Base-by-base conservation (phyloP, 345 rosid species). In the Murraya paniculata region DNA sequence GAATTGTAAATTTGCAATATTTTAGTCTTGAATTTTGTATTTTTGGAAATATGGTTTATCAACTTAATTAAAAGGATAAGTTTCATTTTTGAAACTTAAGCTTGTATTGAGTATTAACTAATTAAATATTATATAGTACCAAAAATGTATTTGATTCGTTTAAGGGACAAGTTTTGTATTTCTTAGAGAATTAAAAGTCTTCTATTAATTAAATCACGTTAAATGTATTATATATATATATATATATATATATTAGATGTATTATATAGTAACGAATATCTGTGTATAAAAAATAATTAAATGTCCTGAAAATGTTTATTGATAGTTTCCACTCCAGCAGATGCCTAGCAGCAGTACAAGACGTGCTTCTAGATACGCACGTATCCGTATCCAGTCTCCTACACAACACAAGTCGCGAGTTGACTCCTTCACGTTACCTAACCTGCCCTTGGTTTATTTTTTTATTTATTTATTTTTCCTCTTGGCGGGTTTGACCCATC, bases 401-500 rank as follows among this genome's bases (percentile, higher is more conserved):
- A 41, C 16, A 2, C 50, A 41, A 41, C 50, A 73, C 27, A 25
- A 0, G 68, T 38, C 67, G 25, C 9, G 41, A 18, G 33, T 24
- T 41, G 14, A 38, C 28, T 59, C 5, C 38, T 35, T 36, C 68
- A 59, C 76, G 19, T 73, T 25, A 38, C 67, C 53, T 0, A 6
- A 6, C 7, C 59, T 18, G 6, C 59, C 59, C 2, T 41, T 41
- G 16, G 59, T 39, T 39, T 39, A 22, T 19, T 56, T 5, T 5
- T 56, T 55, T 19, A 38, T 39, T 39, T 39, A 2, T 39, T 9
- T 39, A 39, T 19, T 18, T 2, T 9, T 57, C 38, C 68, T 57
- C 58, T 9, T 27, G 62, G 30, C 4, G 2, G 66, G 66, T 56
- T 70, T 66, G 82, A 81, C 72, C 18, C 31, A 59, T 64, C 22